Conservation (phyloP, 257 asterid species). For the Nyctanthes arbortristis region DNA sequence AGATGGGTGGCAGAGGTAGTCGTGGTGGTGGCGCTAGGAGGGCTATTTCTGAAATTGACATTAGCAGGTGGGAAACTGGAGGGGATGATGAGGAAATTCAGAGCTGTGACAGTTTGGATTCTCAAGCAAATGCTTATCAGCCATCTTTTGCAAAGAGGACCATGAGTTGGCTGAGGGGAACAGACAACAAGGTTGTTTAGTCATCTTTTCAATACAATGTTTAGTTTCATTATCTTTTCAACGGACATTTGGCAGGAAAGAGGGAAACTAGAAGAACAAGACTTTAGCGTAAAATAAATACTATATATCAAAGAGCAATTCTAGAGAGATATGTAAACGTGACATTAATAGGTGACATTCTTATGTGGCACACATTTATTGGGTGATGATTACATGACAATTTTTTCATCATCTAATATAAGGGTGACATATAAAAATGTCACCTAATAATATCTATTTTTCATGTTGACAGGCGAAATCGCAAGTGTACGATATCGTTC, state of each 20-base stretch:
- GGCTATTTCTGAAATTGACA: slow-evolving; percentile 51
- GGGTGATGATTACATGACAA: no score
- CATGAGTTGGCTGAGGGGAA: slow-evolving; percentile 80
- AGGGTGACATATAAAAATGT: no score
- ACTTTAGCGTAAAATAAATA: not conserved
- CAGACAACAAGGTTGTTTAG: slow-evolving; percentile 75
- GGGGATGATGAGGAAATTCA: slow-evolving; percentile 53
- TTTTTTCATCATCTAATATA: no score
- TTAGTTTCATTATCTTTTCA: slow-evolving; percentile 28
- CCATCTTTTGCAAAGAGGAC: slow-evolving; percentile 80
- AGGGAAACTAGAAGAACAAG: slow-evolving; percentile 2
- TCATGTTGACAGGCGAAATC: no score
- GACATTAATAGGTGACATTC: no score
- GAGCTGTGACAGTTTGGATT: slow-evolving; percentile 66
- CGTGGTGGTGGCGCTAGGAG: slow-evolving; percentile 28
- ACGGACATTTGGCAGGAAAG: not conserved
- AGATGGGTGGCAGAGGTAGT: slow-evolving; percentile 21
- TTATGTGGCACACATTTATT: no score
- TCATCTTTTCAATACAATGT: slow-evolving; percentile 52
- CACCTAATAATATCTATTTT: no score
- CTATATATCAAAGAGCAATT: no score
- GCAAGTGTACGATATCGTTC: no score
- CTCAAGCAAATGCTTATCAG: slow-evolving; percentile 43
- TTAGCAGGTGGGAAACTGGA: slow-evolving; percentile 56
- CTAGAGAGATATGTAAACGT: no score